Conservation (phyloP, 495 filamentous ascomycete genomes). For the Aspergillus coremiiformis region DNA sequence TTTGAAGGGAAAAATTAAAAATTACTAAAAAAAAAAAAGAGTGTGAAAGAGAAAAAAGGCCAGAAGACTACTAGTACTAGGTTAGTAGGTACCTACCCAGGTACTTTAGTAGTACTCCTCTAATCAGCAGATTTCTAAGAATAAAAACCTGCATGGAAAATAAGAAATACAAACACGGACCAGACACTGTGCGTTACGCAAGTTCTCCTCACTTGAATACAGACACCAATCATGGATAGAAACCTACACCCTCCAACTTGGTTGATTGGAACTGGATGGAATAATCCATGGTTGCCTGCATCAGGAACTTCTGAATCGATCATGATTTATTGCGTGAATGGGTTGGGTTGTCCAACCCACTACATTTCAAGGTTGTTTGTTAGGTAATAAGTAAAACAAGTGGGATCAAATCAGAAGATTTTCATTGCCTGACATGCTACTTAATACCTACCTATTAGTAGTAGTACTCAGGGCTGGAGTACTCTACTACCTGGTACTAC, state of each 20-base stretch:
- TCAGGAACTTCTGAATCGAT: neutral
- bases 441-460: too few relatives aligned
- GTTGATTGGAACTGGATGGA: too few relatives aligned
- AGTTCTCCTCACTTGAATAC: conserved; percentile 2
- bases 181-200: conserved; percentile 6
- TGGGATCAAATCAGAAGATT: neutral
- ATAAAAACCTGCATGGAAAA: conserved; percentile 4
- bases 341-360: neutral
- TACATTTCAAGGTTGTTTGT: neutral
- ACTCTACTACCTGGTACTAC: too few relatives aligned
- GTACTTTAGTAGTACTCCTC: too few relatives aligned
- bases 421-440: too few relatives aligned
- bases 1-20: too few relatives aligned
- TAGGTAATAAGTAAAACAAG: neutral
- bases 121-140: neutral
- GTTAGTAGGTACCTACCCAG: too few relatives aligned
- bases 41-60: too few relatives aligned
- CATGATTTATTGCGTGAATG: too few relatives aligned
- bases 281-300: neutral
- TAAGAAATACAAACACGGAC: neutral
- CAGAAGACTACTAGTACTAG: too few relatives aligned
- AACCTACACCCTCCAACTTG: neutral
- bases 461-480: too few relatives aligned
- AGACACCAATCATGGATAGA: conserved; percentile 4
- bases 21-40: too few relatives aligned